phyloP scores from a whole-genome alignment of 805 yeast genomes.

The Debaryomyces hansenii region DNA sequence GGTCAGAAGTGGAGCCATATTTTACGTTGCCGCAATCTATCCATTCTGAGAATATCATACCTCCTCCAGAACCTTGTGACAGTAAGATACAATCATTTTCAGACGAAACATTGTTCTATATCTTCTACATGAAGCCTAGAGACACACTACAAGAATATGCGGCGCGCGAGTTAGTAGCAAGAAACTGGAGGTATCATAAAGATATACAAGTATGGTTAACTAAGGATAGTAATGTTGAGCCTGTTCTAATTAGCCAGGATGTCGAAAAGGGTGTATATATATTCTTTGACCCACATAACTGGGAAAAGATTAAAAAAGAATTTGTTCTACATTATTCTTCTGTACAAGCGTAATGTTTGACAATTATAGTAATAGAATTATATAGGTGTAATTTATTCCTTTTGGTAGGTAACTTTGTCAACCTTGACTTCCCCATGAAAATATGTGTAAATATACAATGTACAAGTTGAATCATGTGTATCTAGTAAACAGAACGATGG shows the following conservation, averaged over 20 bases:
- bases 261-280: conserved; percentile 92
- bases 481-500: conserved; percentile 92
- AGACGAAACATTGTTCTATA: conserved; percentile 90
- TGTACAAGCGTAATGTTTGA: conserved; percentile 24
- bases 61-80: conserved; percentile 46
- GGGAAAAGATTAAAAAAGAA: conserved; percentile 88
- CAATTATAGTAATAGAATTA: conserved; percentile 2
- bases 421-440: conserved; percentile 84
- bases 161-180: conserved; percentile 82
- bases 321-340: conserved; percentile 53
- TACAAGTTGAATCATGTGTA: conserved; percentile 74
- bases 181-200: conserved; percentile 98
- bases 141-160: conserved; percentile 93
- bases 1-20: conserved; percentile 87
- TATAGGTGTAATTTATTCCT: conserved; percentile 17
- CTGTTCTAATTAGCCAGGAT: conserved; percentile 72
- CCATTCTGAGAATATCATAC: conserved; percentile 30
- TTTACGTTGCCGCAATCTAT: conserved; percentile 59
- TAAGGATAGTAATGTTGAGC: conserved; percentile 87
- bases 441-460: conserved; percentile 81
- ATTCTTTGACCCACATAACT: conserved; percentile 91
- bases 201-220: conserved; percentile 96
- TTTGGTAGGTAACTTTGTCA: conserved; percentile 64
- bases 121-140: conserved; percentile 90
- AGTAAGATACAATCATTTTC: conserved; percentile 60